These are phyloP conservation scores for Plasmodium ovale DNA, from an alignment of 169 alveolate species.

Conservation along the genomic window DNA sequence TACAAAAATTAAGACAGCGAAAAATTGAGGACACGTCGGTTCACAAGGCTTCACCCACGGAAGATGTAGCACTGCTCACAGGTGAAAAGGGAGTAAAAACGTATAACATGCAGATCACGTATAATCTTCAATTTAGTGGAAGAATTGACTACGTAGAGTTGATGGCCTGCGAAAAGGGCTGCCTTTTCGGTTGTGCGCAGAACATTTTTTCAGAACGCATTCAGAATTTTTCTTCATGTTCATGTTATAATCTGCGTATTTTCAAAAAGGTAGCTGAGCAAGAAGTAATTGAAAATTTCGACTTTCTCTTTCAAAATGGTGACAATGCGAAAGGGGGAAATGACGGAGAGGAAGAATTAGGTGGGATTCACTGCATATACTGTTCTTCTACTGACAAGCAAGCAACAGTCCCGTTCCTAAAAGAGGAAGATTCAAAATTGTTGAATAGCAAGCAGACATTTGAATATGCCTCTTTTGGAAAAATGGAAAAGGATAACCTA, in stretches of 20 bases:
- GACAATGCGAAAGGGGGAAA: background rate
- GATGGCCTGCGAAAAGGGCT: slow-evolving; percentile 72
- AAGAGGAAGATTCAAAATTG: background rate
- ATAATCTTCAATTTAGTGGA: slow-evolving; percentile 27
- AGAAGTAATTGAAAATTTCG: slow-evolving; percentile 43
- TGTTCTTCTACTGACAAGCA: background rate
- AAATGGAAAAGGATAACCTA: slow-evolving; percentile 51
- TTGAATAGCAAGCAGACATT: background rate
- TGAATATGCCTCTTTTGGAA: background rate
- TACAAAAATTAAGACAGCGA: slow-evolving; percentile 24
- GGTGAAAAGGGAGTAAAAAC: background rate
- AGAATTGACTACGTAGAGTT: slow-evolving; percentile 63
- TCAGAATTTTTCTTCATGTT: slow-evolving; percentile 22
- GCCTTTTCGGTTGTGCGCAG: slow-evolving; percentile 74
- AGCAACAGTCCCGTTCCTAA: background rate
- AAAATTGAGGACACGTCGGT: background rate
- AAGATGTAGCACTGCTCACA: background rate
- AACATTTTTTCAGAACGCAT: slow-evolving; percentile 35
- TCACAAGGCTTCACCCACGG: background rate
- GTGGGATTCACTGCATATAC: no score
- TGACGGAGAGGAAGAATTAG: background rate
- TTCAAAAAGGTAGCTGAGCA: slow-evolving; percentile 51
- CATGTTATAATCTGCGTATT: slow-evolving; percentile 40
- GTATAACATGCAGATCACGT: slow-evolving; percentile 29
- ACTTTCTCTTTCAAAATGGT: slow-evolving; percentile 18